Evolutionary conservation across 2,329 filamentous ascomycete genomes (phyloP), one percentile per base, ranked within the genome.

Genomic region (Aaosphaeria pasadenensis): DNA sequence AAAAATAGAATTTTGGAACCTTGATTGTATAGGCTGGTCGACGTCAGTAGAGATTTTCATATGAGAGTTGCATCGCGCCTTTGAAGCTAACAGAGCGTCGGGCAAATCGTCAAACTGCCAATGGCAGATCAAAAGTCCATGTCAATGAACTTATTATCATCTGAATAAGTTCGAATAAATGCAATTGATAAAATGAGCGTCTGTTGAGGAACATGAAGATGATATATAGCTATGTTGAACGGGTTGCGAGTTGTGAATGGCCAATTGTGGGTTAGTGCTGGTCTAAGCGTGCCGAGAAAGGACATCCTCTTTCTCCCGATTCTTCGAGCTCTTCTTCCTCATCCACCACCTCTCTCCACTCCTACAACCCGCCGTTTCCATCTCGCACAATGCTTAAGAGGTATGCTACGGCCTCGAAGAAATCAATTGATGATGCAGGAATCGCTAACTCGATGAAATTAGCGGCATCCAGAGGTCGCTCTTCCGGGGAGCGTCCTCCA

Each of bases 401-500:
- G 81, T 83, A 73, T 67, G 76, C 64, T 47, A 48, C 41, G 45
- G 46, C 46, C 51, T 43, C 45, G 24, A 13, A 48, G 50, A 60
- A 53, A 32, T 52, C 68, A 69, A 72, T 72, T 72, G 70, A 66
- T 59, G 61, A 66, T 66, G 55, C 57, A 50, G 52, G 47, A 46
- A 51, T 53, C 49, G 59, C 69, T 72, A 67, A 70, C 69, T 66
- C 68, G 69, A 71, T 63, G 58, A 56, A 53, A 60, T 57, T 66
- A 86, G 83, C 80, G 83, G 82, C 76, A 75, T 86, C 74, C 79
- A 82, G 76, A 78, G 82, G 76, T 78, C 79, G 74, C 77, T 83
- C 71, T 77, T 80, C 68, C 79, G 80, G 67, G 74, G 78, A 69
- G 39, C 39, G 7, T 13, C 33, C 9, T 36, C 33, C 9, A 69